These are phyloP conservation scores for Trichoderma gamsii DNA, from an alignment of 495 filamentous ascomycete species.

Conservation along the genomic window DNA sequence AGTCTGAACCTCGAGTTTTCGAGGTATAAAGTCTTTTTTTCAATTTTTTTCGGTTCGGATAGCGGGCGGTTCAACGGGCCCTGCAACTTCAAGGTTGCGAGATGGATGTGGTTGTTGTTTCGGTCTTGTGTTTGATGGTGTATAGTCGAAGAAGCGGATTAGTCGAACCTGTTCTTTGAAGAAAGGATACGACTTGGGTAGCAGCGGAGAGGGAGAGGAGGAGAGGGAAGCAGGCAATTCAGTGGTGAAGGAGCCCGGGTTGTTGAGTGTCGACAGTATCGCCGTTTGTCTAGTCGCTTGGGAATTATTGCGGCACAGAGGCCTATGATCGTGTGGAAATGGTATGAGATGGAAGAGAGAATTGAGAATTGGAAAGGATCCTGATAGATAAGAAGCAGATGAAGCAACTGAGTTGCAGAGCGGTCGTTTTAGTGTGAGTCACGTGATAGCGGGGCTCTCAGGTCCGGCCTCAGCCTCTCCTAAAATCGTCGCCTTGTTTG, in stretches of 20 bases:
- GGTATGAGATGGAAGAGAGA: background rate
- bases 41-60: background rate
- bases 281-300: background rate
- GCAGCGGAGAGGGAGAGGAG: background rate
- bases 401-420: background rate
- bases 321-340: background rate
- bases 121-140: background rate
- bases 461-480: background rate
- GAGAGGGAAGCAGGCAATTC: slow-evolving; percentile 1
- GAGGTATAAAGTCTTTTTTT: background rate
- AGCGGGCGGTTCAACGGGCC: background rate
- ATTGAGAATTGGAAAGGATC: background rate
- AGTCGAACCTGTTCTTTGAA: slow-evolving; percentile 1
- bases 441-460: slow-evolving; percentile 3
- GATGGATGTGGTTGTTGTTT: background rate
- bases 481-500: background rate
- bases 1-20: background rate
- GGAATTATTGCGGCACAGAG: slow-evolving; percentile 2
- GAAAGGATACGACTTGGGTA: slow-evolving; percentile 9
- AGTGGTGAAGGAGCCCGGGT: slow-evolving; percentile 1
- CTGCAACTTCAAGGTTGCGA: background rate
- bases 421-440: background rate
- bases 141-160: background rate
- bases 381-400: background rate
- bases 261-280: slow-evolving; percentile 1